A percentile compares a stretch with the other conserved stretches of the same genome.
Evolutionary conservation across 371 early-diverging fungal genomes (phyloP).

Genomic region (Rhizopus sp.): DNA sequence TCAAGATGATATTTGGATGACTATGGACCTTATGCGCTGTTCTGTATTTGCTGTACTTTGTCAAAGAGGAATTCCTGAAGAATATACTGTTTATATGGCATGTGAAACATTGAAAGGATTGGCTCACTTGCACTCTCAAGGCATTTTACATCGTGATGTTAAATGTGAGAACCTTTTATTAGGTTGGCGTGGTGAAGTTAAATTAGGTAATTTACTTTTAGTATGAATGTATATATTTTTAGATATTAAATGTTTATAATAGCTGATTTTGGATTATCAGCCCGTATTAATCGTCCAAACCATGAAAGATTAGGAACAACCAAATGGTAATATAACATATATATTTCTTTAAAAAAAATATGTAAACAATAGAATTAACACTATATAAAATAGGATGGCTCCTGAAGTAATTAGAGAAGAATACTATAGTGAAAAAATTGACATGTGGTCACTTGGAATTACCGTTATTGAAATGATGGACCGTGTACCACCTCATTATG

Average conservation of each 20-base stretch:
- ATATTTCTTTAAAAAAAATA: too few species aligned
- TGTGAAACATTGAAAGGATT: conserved; percentile 69
- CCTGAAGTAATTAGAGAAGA: conserved; percentile 93
- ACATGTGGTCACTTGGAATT: conserved; percentile 99
- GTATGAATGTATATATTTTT: background rate
- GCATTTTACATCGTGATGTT: conserved; percentile 96
- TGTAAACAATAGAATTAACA: too few species aligned
- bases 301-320: conserved; percentile 93
- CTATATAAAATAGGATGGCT: conserved; percentile 78
- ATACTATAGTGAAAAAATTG: conserved; percentile 86
- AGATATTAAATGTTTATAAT: conserved; percentile 2
- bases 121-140: conserved; percentile 86
- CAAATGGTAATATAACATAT: conserved; percentile 64
- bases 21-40: conserved; percentile 54
- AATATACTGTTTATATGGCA: conserved; percentile 38
- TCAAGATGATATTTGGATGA: conserved; percentile 50
- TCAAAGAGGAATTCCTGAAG: conserved; percentile 51
- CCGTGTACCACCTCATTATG: conserved; percentile 54
- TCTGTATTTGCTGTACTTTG: conserved; percentile 52
- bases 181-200: conserved; percentile 90
- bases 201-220: conserved; percentile 85
- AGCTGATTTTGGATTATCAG: conserved; percentile 47
- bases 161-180: conserved; percentile 97
- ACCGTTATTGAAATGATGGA: conserved; percentile 60
- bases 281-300: conserved; percentile 47